Percentiles rank a stretch among this genome's conserved stretches.
phyloP scores from a whole-genome alignment of 2,329 filamentous ascomycete species.

The Phialophora chinensis region DNA sequence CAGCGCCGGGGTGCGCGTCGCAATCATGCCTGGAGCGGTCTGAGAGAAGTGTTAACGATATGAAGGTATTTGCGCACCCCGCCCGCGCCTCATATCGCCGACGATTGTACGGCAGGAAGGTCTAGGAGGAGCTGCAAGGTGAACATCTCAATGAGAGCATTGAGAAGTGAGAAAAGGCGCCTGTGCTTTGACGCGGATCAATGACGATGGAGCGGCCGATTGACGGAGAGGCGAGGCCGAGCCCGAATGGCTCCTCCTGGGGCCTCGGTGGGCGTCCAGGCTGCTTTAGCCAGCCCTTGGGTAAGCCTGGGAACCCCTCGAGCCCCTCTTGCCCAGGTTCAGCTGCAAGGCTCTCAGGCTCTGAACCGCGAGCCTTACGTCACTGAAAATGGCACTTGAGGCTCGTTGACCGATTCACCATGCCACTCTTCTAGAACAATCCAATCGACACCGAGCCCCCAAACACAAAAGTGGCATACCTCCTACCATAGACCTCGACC shows the following conservation, averaged over 20 bases:
- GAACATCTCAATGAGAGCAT: slow-evolving; percentile 3
- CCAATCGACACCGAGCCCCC: not conserved
- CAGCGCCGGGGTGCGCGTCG: slow-evolving; percentile 52
- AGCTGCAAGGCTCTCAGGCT: not conserved
- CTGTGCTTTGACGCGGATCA: slow-evolving; percentile 22
- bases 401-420: not conserved
- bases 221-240: slow-evolving; percentile 17
- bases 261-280: not conserved
- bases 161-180: slow-evolving; percentile 21
- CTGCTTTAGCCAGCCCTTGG: not conserved
- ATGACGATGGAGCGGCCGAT: slow-evolving; percentile 21
- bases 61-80: slow-evolving; percentile 12
- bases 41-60: slow-evolving; percentile 7
- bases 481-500: not conserved
- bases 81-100: slow-evolving; percentile 29
- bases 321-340: not conserved
- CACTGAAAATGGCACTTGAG: not conserved
- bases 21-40: slow-evolving; percentile 38
- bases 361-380: not conserved
- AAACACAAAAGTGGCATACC: not conserved
- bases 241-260: slow-evolving; percentile 13
- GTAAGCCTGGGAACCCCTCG: slow-evolving; percentile 2
- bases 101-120: slow-evolving; percentile 1
- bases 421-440: slow-evolving; percentile 26
- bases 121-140: not conserved